Evolutionary conservation across 768 basidiomycete genomes (phyloP), one percentile per base, ranked within the genome.

Genomic region (Clitopilus passeckerianus): DNA sequence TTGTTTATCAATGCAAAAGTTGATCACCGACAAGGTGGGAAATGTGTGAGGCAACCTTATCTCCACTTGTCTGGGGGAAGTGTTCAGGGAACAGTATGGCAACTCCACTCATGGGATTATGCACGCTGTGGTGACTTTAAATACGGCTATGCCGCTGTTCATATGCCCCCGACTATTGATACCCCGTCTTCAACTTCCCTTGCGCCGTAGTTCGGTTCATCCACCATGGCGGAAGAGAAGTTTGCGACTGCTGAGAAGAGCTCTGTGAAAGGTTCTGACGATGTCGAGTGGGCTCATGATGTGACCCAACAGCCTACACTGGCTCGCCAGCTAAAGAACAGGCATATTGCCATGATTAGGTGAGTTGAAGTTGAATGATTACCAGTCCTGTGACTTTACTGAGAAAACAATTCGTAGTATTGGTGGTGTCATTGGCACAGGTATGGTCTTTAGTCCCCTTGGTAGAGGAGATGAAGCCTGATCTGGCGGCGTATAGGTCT

Each of bases 321-420:
- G 41, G 73, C 80, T 10, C 79, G 86, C 53, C 86, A 89, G 70
- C 74, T 89, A 63, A 89, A 89, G 70, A 90, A 89, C 66, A 78
- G 90, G 15, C 91, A 92, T 68, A 80, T 92, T 60, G 87, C 90
- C 54, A 90, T 91, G 89, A 91, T 91, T 64, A 90, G 89, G 87
- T 72, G 15, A 10, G 65, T 63, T 24, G 35, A 43, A 44, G 27
- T 8, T 30, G 4, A n/a, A 41, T 41, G 37, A n/a, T 41, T 41
- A 12, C 14, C 37, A 41, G 10, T 12, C 5, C 14, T 41, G 12
- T 5, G n/a, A 12, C 3, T 8, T 43, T 37, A 27, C 44, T 65
- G 15, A 61, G 24, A 33, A 59, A 56, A 50, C 33, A 37, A 15
- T 18, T 43, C 30, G 0, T 57, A 86, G 85, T 78, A 85, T 86